phyloP scores from a whole-genome alignment of 805 yeast genomes.

The Barnettozyma populi region DNA sequence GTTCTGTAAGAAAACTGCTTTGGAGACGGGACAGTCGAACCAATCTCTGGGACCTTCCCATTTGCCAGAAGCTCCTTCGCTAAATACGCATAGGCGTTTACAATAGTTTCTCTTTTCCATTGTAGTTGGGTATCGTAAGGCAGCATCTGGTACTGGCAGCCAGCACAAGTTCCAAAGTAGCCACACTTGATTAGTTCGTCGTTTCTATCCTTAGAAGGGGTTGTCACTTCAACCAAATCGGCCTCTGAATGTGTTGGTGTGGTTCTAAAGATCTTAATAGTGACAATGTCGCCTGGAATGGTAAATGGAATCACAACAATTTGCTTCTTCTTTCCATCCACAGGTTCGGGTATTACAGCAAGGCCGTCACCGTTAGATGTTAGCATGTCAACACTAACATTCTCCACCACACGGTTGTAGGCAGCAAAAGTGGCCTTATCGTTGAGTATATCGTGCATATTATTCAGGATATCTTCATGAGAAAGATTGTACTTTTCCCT shows the following conservation, averaged over 20 bases:
- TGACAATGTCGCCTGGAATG: conserved; percentile 77
- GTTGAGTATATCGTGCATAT: conserved; percentile 60
- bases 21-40: conserved; percentile 71
- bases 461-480: conserved; percentile 50
- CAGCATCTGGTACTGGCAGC: conserved; percentile 87
- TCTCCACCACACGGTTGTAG: conserved; percentile 53
- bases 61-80: conserved; percentile 48
- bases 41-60: conserved; percentile 52
- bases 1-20: conserved; percentile 75
- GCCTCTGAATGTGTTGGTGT: conserved; percentile 70
- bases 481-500: conserved; percentile 37
- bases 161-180: conserved; percentile 90
- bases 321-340: conserved; percentile 36
- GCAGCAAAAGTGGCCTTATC: conserved; percentile 39
- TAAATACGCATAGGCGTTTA: conserved; percentile 74
- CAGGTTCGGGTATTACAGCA: conserved; percentile 63
- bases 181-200: conserved; percentile 63
- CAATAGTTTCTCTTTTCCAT: conserved; percentile 69
- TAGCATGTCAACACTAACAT: conserved; percentile 52
- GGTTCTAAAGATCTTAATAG: conserved; percentile 68
- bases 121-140: conserved; percentile 67
- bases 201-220: conserved; percentile 39
- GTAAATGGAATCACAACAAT: conserved; percentile 82
- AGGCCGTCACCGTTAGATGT: conserved; percentile 87
- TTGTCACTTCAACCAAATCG: conserved; percentile 55